Evolutionary conservation across 2,329 filamentous ascomycete genomes (phyloP).

Genomic region (Akanthomyces muscarius): DNA sequence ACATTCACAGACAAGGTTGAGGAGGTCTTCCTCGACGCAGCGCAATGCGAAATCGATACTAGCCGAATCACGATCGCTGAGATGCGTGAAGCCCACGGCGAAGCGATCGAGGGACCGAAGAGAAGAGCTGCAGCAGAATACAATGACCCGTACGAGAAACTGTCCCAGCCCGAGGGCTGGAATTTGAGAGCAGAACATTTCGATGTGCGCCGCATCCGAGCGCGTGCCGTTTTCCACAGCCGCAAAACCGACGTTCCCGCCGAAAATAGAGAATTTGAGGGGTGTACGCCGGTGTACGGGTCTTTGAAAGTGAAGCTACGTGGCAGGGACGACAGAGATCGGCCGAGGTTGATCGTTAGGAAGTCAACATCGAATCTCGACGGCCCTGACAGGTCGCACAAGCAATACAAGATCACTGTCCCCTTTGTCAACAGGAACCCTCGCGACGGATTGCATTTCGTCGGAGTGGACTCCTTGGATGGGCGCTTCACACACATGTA

Average conservation of each 20-base stretch:
- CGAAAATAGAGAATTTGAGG: slow-evolving; percentile 50
- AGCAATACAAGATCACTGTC: slow-evolving; percentile 54
- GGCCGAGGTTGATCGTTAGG: slow-evolving; percentile 41
- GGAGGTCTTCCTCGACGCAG: slow-evolving; percentile 57
- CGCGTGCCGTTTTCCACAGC: slow-evolving; percentile 48
- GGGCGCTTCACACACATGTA: slow-evolving; percentile 86
- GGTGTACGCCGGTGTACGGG: slow-evolving; percentile 53
- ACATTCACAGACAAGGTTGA: slow-evolving; percentile 55
- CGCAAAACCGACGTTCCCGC: slow-evolving; percentile 52
- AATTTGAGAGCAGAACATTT: slow-evolving; percentile 69
- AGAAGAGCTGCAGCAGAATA: slow-evolving; percentile 43
- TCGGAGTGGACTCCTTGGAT: slow-evolving; percentile 77
- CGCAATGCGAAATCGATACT: slow-evolving; percentile 56
- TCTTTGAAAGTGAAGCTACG: slow-evolving; percentile 46
- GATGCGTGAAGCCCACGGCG: slow-evolving; percentile 34
- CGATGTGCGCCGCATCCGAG: slow-evolving; percentile 67
- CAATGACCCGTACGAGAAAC: slow-evolving; percentile 62
- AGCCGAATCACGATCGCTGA: slow-evolving; percentile 49
- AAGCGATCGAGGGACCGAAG: slow-evolving; percentile 33
- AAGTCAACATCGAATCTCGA: slow-evolving; percentile 37
- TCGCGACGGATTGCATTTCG: slow-evolving; percentile 86
- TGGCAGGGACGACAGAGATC: slow-evolving; percentile 36
- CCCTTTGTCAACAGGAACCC: slow-evolving; percentile 74
- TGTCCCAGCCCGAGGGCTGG: slow-evolving; percentile 58
- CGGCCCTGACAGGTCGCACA: slow-evolving; percentile 36